Base-by-base conservation (phyloP, 768 basidiomycete species). In the Nevesoporus exiguus region DNA sequence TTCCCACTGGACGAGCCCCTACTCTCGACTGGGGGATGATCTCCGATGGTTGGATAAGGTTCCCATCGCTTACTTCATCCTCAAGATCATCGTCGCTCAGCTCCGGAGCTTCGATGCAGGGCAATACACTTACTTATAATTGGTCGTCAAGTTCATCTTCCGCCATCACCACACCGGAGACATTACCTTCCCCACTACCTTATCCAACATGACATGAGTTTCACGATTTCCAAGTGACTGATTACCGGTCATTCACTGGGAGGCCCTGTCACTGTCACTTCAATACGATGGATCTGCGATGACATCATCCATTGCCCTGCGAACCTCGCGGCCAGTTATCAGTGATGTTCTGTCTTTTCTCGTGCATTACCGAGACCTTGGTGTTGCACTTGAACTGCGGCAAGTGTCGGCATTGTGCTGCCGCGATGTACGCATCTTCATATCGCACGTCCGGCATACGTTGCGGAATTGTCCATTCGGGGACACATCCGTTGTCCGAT, bases 1-100 rank as follows among this genome's bases (percentile, higher is more conserved):
- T 60, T 2, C 69, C 67, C 10, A 52, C 58, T 13, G 39, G 56
- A 14, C 17, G 17, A 36, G 19, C 22, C 21, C 31, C 22, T 19
- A 40, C 37, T 14, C 29, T 13, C 3, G 27, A 40, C 10, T 21
- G 22, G n/a, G 27, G 21, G 30, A 21, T 25, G 30, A 21, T 25
- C 8, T 37, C 24, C 21, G 36, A 17, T 31, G 14, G 40, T 25
- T 45, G 25, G 22, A 37, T 14, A 14, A 29, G 25, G 22, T 30
- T 46, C 24, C 17, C 34, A 9, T 33, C 27, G 5, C 42, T 34
- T 13, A 3, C 5, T 21, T 37, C 43, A 15, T 39, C 36, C 9
- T 39, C 54, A 39, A 50, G 48, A 31, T 45, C 42, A 19, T 51
- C 34, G 22, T 51, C 43, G 8, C 36, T 39, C 27, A 29, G 29